Conservation (phyloP, 2,329 filamentous ascomycete genomes). For the Aspergillus pseudoterreus region DNA sequence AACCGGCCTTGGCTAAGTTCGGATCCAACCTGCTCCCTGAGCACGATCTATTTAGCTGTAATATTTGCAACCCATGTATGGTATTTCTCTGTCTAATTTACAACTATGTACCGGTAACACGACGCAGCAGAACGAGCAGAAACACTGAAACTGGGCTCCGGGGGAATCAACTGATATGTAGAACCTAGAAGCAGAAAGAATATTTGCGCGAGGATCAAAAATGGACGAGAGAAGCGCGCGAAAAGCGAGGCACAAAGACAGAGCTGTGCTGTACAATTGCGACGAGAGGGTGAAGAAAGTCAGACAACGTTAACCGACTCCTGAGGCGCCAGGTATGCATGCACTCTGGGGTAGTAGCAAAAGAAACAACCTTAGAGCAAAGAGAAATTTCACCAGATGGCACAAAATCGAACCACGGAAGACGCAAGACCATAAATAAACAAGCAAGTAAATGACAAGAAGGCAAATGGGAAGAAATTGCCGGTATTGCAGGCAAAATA, state of each 20-base stretch:
- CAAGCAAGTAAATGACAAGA: neutral
- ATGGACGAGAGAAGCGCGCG: conserved; percentile 3
- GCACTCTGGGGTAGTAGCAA: conserved; percentile 16
- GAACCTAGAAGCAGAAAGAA: conserved; percentile 7
- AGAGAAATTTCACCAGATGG: neutral
- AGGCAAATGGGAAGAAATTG: neutral
- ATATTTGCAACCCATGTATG: conserved; percentile 1
- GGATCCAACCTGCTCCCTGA: neutral
- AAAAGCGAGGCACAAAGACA: conserved; percentile 7
- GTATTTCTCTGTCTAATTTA: conserved; percentile 5
- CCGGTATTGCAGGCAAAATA: conserved; percentile 1
- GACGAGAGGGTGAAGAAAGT: conserved; percentile 10
- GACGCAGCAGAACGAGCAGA: conserved; percentile 6
- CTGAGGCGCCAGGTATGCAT: conserved; percentile 26
- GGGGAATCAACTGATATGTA: conserved; percentile 9
- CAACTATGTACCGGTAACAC: conserved; percentile 8
- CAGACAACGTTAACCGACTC: conserved; percentile 18
- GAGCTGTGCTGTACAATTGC: conserved; percentile 13
- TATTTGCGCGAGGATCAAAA: conserved; percentile 5
- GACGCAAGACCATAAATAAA: neutral
- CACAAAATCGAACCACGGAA: no score
- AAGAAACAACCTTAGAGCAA: conserved; percentile 2
- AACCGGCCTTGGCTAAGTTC: no score
- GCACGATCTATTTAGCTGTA: neutral
- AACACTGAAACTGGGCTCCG: conserved; percentile 12